Conservation (phyloP, 371 early-diverging fungal genomes). For the Mucor sp. region DNA sequence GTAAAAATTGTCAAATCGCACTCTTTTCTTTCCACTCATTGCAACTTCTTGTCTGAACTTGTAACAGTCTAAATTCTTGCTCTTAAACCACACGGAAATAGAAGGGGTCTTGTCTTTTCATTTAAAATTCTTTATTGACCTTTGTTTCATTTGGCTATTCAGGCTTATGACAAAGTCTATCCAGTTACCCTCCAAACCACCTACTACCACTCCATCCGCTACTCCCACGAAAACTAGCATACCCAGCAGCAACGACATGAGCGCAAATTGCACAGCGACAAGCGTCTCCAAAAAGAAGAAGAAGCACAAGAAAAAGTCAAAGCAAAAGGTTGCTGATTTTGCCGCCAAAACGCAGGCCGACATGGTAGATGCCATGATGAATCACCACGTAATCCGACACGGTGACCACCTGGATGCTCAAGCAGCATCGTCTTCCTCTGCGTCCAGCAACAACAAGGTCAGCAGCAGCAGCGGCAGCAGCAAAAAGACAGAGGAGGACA, state of each 20-base stretch:
- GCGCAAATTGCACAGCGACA: constrained; percentile 15
- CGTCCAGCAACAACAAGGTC: not conserved
- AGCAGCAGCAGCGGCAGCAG: not conserved
- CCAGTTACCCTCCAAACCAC: constrained; percentile 12
- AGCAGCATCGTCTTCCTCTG: constrained; percentile 3
- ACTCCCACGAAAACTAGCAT: constrained; percentile 1
- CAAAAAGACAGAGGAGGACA: constrained; percentile 4
- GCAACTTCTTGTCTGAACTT: not conserved
- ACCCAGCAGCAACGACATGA: constrained; percentile 8
- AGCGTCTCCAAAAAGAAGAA: constrained; percentile 23
- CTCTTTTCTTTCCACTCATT: not conserved
- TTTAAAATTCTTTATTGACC: constrained; percentile 17
- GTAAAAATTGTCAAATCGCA: not conserved
- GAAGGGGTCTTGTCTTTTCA: constrained; percentile 20
- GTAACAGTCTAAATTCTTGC: not conserved
- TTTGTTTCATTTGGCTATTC: constrained; percentile 26
- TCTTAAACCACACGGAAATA: not conserved
- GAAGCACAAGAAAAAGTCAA: constrained; percentile 23
- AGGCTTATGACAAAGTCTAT: constrained; percentile 31
- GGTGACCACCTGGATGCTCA: constrained; percentile 18
- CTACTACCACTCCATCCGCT: not conserved
- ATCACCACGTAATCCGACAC: constrained; percentile 26
- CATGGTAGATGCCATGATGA: constrained; percentile 34
- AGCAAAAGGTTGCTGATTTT: constrained; percentile 3
- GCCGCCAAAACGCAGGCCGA: constrained; percentile 19